These are phyloP conservation scores for Bryoerythrophyllum caledonicum DNA, from an alignment of 225 moss, liverwort and hornwort genomes.

Conservation along the genomic window DNA sequence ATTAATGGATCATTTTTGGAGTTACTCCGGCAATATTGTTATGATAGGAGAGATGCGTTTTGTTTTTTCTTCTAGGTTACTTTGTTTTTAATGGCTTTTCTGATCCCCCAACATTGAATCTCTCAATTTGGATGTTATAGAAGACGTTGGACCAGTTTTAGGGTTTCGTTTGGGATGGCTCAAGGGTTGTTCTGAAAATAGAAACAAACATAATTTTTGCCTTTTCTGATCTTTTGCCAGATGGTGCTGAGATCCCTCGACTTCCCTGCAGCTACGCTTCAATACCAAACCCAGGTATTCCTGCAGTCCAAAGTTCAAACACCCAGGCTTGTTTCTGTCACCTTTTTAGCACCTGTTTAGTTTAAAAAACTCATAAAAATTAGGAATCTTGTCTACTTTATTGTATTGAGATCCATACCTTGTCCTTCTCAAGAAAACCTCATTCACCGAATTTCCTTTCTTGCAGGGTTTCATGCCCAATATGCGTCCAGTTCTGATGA, in stretches of 20 bases:
- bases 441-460: background rate
- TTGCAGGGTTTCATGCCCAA: conserved; percentile 24
- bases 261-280: conserved; percentile 20
- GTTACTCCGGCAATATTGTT: no score
- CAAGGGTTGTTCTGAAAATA: no score
- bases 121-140: no score
- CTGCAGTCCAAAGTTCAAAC: no score
- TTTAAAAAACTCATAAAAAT: no score
- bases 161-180: background rate
- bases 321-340: no score
- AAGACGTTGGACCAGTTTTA: no score
- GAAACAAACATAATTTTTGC: background rate
- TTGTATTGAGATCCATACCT: background rate
- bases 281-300: conserved; percentile 17
- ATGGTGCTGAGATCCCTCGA: conserved; percentile 39
- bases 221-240: conserved; percentile 17
- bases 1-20: background rate
- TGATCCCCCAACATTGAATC: no score
- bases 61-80: no score
- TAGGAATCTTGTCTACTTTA: background rate
- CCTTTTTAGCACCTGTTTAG: no score
- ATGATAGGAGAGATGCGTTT: no score
- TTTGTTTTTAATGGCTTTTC: no score
- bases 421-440: background rate
- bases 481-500: conserved; percentile 21